These are phyloP conservation scores for Lipomyces japonicus DNA, from an alignment of 805 yeast species.

Conservation along the genomic window DNA sequence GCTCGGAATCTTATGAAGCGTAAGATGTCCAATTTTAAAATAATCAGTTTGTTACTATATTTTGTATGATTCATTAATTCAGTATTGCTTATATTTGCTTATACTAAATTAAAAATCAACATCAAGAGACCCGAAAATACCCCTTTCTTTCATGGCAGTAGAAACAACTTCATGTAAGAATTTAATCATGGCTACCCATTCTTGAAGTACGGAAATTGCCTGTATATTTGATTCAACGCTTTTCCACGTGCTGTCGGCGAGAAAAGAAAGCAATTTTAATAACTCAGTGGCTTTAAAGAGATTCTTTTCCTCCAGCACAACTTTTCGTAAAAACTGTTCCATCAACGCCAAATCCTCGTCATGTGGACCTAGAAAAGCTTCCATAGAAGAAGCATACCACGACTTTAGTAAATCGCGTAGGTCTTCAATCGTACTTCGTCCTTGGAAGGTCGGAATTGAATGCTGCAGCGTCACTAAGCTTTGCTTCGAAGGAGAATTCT, in stretches of 20 bases:
- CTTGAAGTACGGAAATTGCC: neutral
- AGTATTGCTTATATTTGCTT: no score
- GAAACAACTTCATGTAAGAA: neutral
- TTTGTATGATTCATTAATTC: no score
- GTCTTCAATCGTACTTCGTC: constrained; percentile 36
- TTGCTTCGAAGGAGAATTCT: neutral
- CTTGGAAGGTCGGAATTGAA: constrained; percentile 36
- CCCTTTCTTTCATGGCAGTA: neutral
- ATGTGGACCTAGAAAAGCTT: constrained; percentile 43
- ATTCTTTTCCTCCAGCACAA: constrained; percentile 35
- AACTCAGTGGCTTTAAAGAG: constrained; percentile 29
- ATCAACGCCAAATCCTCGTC: constrained; percentile 42
- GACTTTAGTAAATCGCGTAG: constrained; percentile 36
- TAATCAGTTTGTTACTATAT: no score
- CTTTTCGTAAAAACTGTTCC: constrained; percentile 36
- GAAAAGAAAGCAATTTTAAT: constrained; percentile 21
- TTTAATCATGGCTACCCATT: neutral
- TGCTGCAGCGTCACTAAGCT: constrained; percentile 30
- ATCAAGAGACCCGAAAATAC: no score
- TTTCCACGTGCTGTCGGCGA: neutral
- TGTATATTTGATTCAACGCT: neutral
- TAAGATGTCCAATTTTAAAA: no score
- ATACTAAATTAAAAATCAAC: no score
- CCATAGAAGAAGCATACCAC: constrained; percentile 39
- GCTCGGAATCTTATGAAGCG: no score